Evolutionary conservation across 2,329 filamentous ascomycete species (phyloP).

Genomic region (Exophiala calicioides): DNA sequence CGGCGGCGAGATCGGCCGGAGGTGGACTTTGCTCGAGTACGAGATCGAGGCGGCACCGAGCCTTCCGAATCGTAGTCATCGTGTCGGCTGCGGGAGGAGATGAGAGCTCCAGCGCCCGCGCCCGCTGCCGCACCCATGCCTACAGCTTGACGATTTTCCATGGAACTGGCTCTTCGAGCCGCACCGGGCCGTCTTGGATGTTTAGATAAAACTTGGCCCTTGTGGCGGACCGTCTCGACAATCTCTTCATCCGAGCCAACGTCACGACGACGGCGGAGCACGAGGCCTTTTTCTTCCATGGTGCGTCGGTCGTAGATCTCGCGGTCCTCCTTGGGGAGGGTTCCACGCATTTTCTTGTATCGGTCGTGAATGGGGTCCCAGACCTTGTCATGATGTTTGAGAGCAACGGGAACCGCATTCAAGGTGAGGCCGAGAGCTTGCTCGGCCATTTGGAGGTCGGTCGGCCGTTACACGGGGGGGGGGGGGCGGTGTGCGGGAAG

Average conservation of each 20-base stretch:
- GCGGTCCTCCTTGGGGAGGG: slow-evolving; percentile 21
- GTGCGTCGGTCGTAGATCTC: slow-evolving; percentile 23
- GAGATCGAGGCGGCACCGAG: slow-evolving; percentile 30
- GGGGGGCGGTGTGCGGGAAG: not conserved
- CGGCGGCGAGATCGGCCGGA: slow-evolving; percentile 23
- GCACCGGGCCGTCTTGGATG: slow-evolving; percentile 21
- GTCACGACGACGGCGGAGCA: slow-evolving; percentile 29
- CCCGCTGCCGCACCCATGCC: slow-evolving; percentile 22
- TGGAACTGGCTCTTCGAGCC: slow-evolving; percentile 26
- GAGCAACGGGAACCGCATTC: slow-evolving; percentile 25
- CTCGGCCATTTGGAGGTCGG: slow-evolving; percentile 22
- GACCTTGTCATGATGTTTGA: slow-evolving; percentile 29
- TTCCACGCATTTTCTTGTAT: slow-evolving; percentile 26
- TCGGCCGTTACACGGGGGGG: slow-evolving; percentile 10
- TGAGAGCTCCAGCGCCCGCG: slow-evolving; percentile 24
- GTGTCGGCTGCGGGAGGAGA: slow-evolving; percentile 18
- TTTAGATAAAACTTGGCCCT: slow-evolving; percentile 26
- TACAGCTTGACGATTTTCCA: slow-evolving; percentile 20
- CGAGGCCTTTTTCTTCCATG: slow-evolving; percentile 31
- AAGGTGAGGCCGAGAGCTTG: slow-evolving; percentile 25
- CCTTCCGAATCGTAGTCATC: slow-evolving; percentile 30
- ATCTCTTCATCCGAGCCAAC: slow-evolving; percentile 33
- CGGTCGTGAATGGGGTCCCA: slow-evolving; percentile 25
- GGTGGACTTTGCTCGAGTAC: slow-evolving; percentile 27
- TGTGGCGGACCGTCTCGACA: slow-evolving; percentile 30